Conservation (phyloP, 23 red algal species). For the Gracilariopsis chorda region DNA sequence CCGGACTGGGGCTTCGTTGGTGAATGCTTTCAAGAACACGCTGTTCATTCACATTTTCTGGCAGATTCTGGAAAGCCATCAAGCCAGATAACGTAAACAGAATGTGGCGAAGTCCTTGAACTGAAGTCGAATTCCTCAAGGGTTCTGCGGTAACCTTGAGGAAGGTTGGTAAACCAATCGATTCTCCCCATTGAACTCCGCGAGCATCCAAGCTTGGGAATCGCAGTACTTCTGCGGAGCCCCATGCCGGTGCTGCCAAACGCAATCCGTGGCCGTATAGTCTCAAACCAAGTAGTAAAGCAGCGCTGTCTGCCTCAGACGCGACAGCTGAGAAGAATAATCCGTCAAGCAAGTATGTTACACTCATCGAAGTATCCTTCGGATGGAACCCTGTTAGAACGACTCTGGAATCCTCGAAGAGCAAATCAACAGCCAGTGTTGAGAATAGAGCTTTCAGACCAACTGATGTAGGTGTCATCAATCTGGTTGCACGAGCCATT, state of each 20-base stretch:
- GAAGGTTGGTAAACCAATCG: slow-evolving; percentile 34
- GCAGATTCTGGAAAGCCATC: slow-evolving; percentile 55
- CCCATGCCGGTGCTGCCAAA: slow-evolving; percentile 36
- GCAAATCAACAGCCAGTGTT: slow-evolving; percentile 38
- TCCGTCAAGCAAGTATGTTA: slow-evolving; percentile 41
- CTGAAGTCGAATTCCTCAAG: slow-evolving; percentile 29
- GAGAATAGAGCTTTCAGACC: slow-evolving; percentile 12
- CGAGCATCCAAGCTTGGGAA: slow-evolving; percentile 61
- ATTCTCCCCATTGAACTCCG: slow-evolving; percentile 58
- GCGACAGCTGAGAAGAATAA: slow-evolving; percentile 60
- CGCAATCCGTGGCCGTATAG: slow-evolving; percentile 55
- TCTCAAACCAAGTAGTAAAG: slow-evolving; percentile 24
- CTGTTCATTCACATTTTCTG: not conserved
- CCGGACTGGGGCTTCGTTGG: not conserved
- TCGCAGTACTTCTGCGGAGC: slow-evolving; percentile 25
- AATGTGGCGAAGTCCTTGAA: slow-evolving; percentile 68
- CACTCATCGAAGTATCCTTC: slow-evolving; percentile 35
- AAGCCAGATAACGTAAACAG: slow-evolving; percentile 51
- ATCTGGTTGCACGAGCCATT: slow-evolving; percentile 26
- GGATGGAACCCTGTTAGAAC: slow-evolving; percentile 51
- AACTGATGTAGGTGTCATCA: not conserved
- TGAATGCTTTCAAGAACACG: not conserved
- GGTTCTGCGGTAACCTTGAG: slow-evolving; percentile 55
- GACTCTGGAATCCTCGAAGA: slow-evolving; percentile 49
- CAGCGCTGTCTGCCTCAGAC: slow-evolving; percentile 60